Evolutionary conservation across 202 grass and related monocot genomes (phyloP).

Genomic region (Panicum hallii): DNA sequence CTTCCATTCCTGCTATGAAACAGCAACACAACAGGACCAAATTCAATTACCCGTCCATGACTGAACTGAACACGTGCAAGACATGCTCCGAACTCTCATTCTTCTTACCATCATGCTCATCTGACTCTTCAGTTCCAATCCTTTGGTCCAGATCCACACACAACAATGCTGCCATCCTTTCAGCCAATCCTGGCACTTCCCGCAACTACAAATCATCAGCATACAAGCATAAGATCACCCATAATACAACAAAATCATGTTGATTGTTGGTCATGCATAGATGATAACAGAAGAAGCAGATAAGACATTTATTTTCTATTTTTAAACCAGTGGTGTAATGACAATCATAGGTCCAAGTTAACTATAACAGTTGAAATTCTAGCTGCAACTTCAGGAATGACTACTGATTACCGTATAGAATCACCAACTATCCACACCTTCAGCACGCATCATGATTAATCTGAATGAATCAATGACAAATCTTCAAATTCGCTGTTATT

Average conservation of each 20-base stretch:
- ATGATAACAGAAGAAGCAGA: neutral
- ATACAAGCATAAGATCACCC: constrained; percentile 18
- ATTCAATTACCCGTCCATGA: neutral
- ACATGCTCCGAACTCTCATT: constrained; percentile 51
- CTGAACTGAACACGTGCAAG: constrained; percentile 1
- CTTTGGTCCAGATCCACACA: constrained; percentile 77
- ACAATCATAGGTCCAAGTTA: too few relatives aligned
- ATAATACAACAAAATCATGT: neutral
- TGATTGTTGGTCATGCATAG: too few relatives aligned
- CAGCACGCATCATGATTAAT: neutral
- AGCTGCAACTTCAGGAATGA: neutral
- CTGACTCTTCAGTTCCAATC: constrained; percentile 47
- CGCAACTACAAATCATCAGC: constrained; percentile 61
- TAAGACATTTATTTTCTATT: too few relatives aligned
- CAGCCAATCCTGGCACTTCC: constrained; percentile 82
- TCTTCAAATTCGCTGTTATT: neutral
- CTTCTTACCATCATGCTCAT: constrained; percentile 41
- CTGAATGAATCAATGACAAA: neutral
- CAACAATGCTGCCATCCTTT: constrained; percentile 92
- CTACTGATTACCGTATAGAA: neutral
- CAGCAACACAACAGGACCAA: too few relatives aligned
- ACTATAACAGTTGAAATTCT: neutral
- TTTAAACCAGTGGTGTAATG: too few relatives aligned
- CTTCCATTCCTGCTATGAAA: too few relatives aligned
- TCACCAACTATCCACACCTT: neutral